Conservation (phyloP, 768 basidiomycete species). For the Tylopilus balloui region DNA sequence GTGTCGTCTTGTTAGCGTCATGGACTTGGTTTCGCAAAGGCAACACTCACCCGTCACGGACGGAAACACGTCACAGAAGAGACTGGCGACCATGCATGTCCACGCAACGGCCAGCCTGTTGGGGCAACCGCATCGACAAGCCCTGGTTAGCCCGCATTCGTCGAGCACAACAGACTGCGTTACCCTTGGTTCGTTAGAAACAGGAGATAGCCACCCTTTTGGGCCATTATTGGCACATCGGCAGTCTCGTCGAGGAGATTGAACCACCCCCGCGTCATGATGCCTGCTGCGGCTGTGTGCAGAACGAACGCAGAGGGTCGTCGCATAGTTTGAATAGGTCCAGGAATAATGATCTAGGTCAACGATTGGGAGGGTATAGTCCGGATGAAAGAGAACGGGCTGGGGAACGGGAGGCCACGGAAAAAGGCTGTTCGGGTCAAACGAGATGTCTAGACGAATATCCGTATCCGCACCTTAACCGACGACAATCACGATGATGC, state of each 20-base stretch:
- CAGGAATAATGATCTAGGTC: not conserved
- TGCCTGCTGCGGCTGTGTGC: constrained; percentile 29
- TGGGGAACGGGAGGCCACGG: too few relatives aligned
- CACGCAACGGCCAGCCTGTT: constrained; percentile 33
- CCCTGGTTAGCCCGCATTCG: not conserved
- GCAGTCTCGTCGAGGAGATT: constrained; percentile 15
- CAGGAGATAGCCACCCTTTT: constrained; percentile 63
- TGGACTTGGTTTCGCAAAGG: not conserved
- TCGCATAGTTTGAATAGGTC: constrained; percentile 9
- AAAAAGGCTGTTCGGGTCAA: too few relatives aligned
- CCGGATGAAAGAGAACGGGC: not conserved
- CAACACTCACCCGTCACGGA: constrained; percentile 30
- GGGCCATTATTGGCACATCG: constrained; percentile 32
- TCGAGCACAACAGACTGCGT: not conserved
- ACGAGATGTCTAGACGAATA: too few relatives aligned
- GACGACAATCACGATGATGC: not conserved
- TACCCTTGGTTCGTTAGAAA: constrained; percentile 78
- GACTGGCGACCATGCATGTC: constrained; percentile 38
- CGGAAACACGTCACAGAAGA: constrained; percentile 40
- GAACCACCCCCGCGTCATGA: constrained; percentile 38
- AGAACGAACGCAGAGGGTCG: constrained; percentile 22
- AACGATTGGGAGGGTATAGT: not conserved
- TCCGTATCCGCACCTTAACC: not conserved
- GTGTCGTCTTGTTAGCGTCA: not conserved
- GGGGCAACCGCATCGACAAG: not conserved